A percentile compares a stretch with the other conserved stretches of the same genome.
Conservation (phyloP, 352 stramenopile genomes). For the Phytophthora melonis region DNA sequence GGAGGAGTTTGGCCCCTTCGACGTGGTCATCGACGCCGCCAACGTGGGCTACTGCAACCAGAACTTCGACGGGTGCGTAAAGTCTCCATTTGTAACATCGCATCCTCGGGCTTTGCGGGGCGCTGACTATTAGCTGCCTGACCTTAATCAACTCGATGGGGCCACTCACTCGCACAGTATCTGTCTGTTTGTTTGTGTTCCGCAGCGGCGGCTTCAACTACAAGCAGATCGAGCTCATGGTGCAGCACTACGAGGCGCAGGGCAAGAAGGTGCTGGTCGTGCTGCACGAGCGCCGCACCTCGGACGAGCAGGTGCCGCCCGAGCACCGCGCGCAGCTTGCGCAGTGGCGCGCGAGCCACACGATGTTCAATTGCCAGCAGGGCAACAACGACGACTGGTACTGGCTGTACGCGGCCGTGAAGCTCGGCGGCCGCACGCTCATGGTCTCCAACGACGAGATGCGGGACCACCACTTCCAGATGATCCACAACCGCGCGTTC, state of each 20-base stretch:
- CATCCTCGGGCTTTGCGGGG: conserved; percentile 16
- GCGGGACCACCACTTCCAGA: conserved; percentile 99
- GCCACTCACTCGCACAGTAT: conserved; percentile 10
- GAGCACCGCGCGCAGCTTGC: conserved; percentile 78
- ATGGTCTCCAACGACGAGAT: conserved; percentile 99
- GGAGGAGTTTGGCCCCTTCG: conserved; percentile 74
- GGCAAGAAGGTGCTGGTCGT: conserved; percentile 94
- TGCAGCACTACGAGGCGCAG: conserved; percentile 91
- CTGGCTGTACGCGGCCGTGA: conserved; percentile 97
- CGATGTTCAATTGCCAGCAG: conserved; percentile 94
- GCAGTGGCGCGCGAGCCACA: conserved; percentile 69
- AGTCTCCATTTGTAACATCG: conserved; percentile 27
- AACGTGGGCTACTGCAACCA: conserved; percentile 99
- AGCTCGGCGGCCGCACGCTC: conserved; percentile 79
- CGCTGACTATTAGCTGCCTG: not conserved
- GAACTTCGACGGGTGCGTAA: conserved; percentile 92
- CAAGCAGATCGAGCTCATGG: conserved; percentile 94
- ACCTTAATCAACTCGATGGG: conserved; percentile 15
- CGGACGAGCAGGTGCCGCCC: conserved; percentile 84
- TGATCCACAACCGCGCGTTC: conserved; percentile 96
- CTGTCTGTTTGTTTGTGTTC: conserved; percentile 11
- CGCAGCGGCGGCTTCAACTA: conserved; percentile 94
- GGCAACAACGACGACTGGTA: conserved; percentile 99
- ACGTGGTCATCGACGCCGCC: conserved; percentile 97
- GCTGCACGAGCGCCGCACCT: conserved; percentile 96